phyloP scores from a whole-genome alignment of 2,329 filamentous ascomycete species.

The Acarospora socialis region DNA sequence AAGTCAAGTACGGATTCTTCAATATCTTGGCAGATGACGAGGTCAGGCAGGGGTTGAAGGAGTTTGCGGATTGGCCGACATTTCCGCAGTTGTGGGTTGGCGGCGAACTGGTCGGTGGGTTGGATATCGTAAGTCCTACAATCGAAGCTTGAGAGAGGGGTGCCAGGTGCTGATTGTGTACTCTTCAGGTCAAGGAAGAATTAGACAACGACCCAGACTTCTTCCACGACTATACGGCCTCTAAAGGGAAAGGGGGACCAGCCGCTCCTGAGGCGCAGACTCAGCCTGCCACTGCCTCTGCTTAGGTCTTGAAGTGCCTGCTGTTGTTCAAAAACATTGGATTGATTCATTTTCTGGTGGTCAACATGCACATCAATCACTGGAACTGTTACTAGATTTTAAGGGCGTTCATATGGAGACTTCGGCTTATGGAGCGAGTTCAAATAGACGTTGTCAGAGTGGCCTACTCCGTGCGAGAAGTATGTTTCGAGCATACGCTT shows the following conservation, averaged over 20 bases:
- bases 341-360: no score
- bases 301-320: no score
- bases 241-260: conserved; percentile 16
- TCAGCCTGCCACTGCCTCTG: conserved; percentile 14
- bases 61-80: conserved; percentile 96
- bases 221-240: conserved; percentile 52
- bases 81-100: conserved; percentile 90
- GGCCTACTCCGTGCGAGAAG: no score
- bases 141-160: conserved; percentile 4
- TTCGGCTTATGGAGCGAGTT: no score
- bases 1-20: conserved; percentile 96
- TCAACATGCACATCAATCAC: no score
- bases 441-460: no score
- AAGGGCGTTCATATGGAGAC: no score
- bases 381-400: no score
- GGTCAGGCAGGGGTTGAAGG: conserved; percentile 89
- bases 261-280: conserved; percentile 14
- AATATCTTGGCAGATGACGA: conserved; percentile 77
- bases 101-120: conserved; percentile 78
- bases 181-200: conserved; percentile 73
- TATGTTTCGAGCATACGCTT: no score
- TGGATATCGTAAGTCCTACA: conserved; percentile 70
- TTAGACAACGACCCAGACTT: conserved; percentile 72
- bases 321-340: no score
- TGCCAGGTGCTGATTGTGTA: conserved; percentile 5